Conservation (phyloP, 2,329 filamentous ascomycete species). For the Teratosphaeria nubilosa region DNA sequence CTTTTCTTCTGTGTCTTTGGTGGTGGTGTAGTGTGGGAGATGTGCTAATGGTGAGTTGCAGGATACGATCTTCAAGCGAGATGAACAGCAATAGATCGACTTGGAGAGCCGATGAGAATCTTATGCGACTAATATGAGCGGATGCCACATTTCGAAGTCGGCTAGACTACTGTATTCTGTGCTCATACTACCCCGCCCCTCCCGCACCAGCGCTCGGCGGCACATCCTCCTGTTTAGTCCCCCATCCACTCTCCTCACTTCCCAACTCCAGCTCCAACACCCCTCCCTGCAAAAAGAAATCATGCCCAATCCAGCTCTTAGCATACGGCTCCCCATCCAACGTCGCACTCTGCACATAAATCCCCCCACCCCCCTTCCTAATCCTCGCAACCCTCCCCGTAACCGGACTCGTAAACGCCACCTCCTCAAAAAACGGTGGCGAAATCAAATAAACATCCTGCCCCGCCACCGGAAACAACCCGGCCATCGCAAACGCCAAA, state of each 20-base stretch:
- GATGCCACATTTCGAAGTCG: background rate
- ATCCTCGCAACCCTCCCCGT: background rate
- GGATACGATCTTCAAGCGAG: background rate
- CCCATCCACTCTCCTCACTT: background rate
- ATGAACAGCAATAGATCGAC: background rate
- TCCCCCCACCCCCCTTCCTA: background rate
- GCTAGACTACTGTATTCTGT: background rate
- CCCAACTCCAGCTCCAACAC: background rate
- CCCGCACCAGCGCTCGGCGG: background rate
- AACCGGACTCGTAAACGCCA: background rate
- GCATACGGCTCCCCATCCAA: background rate
- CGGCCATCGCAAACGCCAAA: background rate
- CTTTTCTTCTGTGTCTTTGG: background rate
- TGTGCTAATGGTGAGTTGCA: background rate
- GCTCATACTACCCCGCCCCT: too few species aligned
- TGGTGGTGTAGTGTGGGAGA: background rate
- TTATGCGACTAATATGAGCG: background rate
- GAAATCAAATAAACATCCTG: background rate
- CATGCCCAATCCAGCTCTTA: background rate
- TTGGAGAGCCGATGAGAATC: background rate
- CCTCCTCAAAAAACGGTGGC: background rate
- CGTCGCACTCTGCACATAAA: background rate
- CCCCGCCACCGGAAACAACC: background rate
- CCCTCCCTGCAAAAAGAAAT: background rate
- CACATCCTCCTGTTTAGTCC: background rate